phyloP scores from a whole-genome alignment of 257 asterid species.

The Rubia yunnanensis region DNA sequence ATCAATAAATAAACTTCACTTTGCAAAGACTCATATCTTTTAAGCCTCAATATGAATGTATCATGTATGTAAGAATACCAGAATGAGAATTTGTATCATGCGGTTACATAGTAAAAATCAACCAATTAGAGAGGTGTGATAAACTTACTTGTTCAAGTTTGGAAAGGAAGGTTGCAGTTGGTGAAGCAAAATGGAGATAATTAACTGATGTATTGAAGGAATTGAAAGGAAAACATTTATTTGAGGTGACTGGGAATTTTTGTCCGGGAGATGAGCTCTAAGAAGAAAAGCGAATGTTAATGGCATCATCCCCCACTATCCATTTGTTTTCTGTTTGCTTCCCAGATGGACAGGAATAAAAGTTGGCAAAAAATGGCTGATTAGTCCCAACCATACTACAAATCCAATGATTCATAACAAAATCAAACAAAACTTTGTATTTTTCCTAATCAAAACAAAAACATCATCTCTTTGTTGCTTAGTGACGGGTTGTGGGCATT shows the following conservation, averaged over 20 bases:
- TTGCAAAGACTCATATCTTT: no score
- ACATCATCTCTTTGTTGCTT: constrained; percentile 2
- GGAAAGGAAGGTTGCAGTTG: no score
- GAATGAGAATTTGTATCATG: no score
- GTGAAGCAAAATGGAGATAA: constrained; percentile 15
- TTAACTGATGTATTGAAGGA: constrained; percentile 17
- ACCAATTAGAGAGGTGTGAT: no score
- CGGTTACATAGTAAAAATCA: no score
- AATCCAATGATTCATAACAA: background rate
- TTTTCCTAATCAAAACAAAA: background rate
- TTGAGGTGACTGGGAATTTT: constrained; percentile 17
- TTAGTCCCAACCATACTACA: constrained; percentile 3
- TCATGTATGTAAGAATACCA: no score
- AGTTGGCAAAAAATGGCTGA: constrained; percentile 8
- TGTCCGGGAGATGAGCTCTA: constrained; percentile 32
- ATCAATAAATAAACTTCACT: no score
- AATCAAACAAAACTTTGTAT: background rate
- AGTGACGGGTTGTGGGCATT: constrained; percentile 8
- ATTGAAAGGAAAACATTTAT: constrained; percentile 29
- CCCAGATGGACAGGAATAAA: constrained; percentile 36
- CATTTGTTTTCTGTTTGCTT: constrained; percentile 25
- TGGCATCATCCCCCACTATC: constrained; percentile 14
- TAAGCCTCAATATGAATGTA: no score
- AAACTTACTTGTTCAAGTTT: no score
- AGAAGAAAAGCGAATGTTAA: constrained; percentile 21